These are phyloP conservation scores for Oryza officinalis DNA, from an alignment of 176 grass and related monocot genomes.

Conservation along the genomic window DNA sequence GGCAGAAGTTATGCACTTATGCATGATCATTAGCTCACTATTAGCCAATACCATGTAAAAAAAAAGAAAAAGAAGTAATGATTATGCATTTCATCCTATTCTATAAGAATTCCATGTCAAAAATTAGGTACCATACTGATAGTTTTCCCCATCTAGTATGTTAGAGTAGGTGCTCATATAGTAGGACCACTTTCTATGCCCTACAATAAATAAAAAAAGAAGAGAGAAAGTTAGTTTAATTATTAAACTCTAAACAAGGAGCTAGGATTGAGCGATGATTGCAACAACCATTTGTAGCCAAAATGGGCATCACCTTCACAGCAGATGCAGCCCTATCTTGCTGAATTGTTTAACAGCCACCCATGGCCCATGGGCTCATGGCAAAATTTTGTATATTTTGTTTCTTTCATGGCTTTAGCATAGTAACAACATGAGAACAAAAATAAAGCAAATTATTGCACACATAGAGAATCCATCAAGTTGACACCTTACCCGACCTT, in stretches of 20 bases:
- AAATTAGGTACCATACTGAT: background rate
- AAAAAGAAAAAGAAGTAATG: background rate
- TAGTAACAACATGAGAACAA: constrained; percentile 33
- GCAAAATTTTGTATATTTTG: constrained; percentile 27
- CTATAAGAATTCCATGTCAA: background rate
- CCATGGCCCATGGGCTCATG: constrained; percentile 31
- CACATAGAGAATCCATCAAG: constrained; percentile 26
- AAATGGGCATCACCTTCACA: constrained; percentile 52
- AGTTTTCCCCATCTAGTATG: constrained; percentile 23
- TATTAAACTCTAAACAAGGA: constrained; percentile 28
- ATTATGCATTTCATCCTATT: background rate
- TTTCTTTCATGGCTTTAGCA: constrained; percentile 16
- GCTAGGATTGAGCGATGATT: constrained; percentile 50
- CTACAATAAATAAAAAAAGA: constrained; percentile 21
- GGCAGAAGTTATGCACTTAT: background rate
- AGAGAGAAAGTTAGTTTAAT: constrained; percentile 21
- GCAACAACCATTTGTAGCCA: constrained; percentile 47
- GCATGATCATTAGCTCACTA: background rate
- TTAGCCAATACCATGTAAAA: background rate
- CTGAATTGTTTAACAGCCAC: constrained; percentile 31
- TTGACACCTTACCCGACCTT: constrained; percentile 39
- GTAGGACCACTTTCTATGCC: constrained; percentile 37
- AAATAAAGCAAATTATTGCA: constrained; percentile 30
- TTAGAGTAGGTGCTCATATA: constrained; percentile 27
- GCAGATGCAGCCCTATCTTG: constrained; percentile 46